A percentile compares a stretch with the other conserved stretches of the same genome.
Evolutionary conservation across 345 rosid genomes (phyloP).

Genomic region (Corchorus olitorius): DNA sequence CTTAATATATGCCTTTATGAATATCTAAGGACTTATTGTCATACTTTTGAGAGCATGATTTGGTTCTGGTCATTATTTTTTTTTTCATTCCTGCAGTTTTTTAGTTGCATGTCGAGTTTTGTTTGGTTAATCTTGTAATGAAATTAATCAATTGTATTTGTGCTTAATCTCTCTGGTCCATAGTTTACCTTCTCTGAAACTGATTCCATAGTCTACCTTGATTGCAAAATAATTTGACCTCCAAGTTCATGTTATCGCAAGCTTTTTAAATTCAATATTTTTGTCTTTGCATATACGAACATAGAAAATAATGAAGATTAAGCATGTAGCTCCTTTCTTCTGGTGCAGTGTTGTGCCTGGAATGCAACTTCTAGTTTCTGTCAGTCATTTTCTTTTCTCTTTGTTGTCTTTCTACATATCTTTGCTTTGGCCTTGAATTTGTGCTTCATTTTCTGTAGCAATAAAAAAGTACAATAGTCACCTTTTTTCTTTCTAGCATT

Average conservation of each 20-base stretch:
- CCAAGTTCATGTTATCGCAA: not conserved
- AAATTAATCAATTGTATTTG: not conserved
- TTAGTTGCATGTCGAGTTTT: not conserved
- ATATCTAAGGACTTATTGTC: not conserved
- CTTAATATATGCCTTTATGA: not conserved
- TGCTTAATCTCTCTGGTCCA: not conserved
- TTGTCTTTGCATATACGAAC: not conserved
- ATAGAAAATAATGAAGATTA: not conserved
- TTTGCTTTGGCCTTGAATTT: not conserved
- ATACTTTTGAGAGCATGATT: not conserved
- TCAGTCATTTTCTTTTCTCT: not conserved
- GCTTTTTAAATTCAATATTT: not conserved
- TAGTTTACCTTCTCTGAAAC: too few relatives aligned
- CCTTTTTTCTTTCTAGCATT: not conserved
- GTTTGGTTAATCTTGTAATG: not conserved
- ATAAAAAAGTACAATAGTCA: not conserved
- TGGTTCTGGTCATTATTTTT: not conserved
- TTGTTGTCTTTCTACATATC: not conserved
- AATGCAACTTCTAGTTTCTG: not conserved
- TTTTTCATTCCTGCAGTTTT: not conserved
- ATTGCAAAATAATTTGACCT: not conserved
- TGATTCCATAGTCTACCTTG: not conserved
- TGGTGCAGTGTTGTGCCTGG: not conserved
- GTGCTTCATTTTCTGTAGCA: not conserved
- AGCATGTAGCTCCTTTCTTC: not conserved